A percentile compares a stretch with the other conserved stretches of the same genome.
Conservation (phyloP, 2,329 filamentous ascomycete genomes). For the Cladosporium sp. region DNA sequence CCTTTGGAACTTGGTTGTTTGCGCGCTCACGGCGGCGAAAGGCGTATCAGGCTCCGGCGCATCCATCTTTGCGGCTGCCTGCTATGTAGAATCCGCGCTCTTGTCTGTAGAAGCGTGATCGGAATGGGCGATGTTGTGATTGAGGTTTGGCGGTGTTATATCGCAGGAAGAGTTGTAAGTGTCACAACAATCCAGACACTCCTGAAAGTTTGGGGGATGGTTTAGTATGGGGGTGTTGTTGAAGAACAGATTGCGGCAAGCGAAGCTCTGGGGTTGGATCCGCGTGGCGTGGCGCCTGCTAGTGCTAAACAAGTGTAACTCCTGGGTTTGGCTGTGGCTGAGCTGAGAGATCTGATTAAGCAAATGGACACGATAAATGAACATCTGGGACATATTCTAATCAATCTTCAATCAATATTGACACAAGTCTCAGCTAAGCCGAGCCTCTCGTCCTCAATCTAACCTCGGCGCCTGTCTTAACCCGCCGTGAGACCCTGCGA, state of each 20-base stretch:
- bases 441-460: neutral
- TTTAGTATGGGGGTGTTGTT: neutral
- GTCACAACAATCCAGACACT: neutral
- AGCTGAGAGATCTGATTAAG: neutral
- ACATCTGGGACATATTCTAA: neutral
- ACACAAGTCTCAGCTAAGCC: conserved; percentile 1
- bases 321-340: neutral
- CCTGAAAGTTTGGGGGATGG: conserved; percentile 9
- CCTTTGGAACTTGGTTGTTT: conserved; percentile 73
- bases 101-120: neutral
- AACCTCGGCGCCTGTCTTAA: conserved; percentile 4
- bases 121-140: neutral
- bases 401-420: neutral
- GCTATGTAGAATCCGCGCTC: neutral
- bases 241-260: conserved; percentile 16
- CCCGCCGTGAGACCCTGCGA: neutral
- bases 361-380: neutral
- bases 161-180: neutral
- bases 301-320: neutral
- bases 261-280: neutral
- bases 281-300: conserved; percentile 6
- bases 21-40: conserved; percentile 84
- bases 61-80: conserved; percentile 64
- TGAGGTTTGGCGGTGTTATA: neutral
- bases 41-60: conserved; percentile 85